These are phyloP conservation scores for Citrus maxima DNA, from an alignment of 345 rosid species.

Conservation along the genomic window DNA sequence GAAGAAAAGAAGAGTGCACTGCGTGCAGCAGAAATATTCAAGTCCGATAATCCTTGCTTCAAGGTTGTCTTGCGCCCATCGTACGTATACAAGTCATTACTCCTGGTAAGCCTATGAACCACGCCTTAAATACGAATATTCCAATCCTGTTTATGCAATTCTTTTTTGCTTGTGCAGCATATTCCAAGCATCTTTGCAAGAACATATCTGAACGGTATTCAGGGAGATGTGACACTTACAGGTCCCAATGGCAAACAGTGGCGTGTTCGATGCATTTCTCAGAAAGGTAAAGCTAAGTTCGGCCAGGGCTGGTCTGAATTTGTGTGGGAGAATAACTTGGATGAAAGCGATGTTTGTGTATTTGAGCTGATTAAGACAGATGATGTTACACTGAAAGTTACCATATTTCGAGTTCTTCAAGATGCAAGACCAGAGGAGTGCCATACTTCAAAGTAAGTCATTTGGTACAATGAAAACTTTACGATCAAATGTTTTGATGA, in stretches of 20 bases:
- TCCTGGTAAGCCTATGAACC: constrained; percentile 28
- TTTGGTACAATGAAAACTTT: neutral
- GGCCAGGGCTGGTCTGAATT: constrained; percentile 60
- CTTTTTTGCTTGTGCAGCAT: constrained; percentile 30
- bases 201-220: constrained; percentile 32
- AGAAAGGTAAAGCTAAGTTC: constrained; percentile 28
- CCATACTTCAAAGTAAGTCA: neutral
- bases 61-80: constrained; percentile 35
- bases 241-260: constrained; percentile 39
- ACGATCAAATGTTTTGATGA: neutral
- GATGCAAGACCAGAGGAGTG: constrained; percentile 4
- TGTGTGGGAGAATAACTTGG: constrained; percentile 45
- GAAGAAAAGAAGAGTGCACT: constrained; percentile 29
- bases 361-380: constrained; percentile 42
- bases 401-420: constrained; percentile 46
- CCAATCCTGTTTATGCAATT: neutral
- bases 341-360: constrained; percentile 58
- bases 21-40: constrained; percentile 28
- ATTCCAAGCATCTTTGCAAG: constrained; percentile 48
- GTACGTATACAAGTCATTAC: constrained; percentile 25
- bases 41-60: constrained; percentile 36
- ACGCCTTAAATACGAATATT: neutral
- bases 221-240: constrained; percentile 41
- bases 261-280: constrained; percentile 44
- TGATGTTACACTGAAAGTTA: constrained; percentile 45